These are phyloP conservation scores for Calendula officinalis DNA, from an alignment of 129 eudicot species.

Conservation along the genomic window DNA sequence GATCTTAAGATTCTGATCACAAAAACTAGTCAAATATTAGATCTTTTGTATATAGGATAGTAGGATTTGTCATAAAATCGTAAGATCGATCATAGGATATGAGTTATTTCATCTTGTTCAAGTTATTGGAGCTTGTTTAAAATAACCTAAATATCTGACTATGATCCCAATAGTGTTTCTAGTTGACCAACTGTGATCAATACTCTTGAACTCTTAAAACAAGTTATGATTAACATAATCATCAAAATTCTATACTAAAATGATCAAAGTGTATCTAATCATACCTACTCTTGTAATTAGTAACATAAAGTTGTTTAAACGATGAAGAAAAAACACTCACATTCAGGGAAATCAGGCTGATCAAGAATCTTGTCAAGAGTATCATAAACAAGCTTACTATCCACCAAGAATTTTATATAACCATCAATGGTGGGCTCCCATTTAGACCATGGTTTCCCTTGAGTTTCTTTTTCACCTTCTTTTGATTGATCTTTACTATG, in stretches of 20 bases:
- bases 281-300: background rate
- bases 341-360: slow-evolving; percentile 67
- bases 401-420: slow-evolving; percentile 89
- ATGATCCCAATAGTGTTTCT: background rate
- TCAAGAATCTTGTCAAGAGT: slow-evolving; percentile 78
- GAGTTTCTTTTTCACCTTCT: slow-evolving; percentile 82
- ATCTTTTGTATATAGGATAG: too few relatives aligned
- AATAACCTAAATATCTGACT: background rate
- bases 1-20: too few relatives aligned
- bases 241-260: too few relatives aligned
- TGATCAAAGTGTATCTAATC: background rate
- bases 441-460: slow-evolving; percentile 65
- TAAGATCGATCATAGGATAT: background rate
- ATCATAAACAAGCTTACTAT: slow-evolving; percentile 83
- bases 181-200: background rate
- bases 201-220: background rate
- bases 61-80: background rate
- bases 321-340: slow-evolving; percentile 45
- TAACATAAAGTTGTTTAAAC: background rate
- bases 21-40: too few relatives aligned
- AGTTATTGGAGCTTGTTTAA: too few relatives aligned
- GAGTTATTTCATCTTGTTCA: too few relatives aligned
- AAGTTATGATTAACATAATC: background rate
- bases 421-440: slow-evolving; percentile 91
- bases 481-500: slow-evolving; percentile 83